A percentile compares a stretch with the other conserved stretches of the same genome.
These are phyloP conservation scores for Nicotiana tabacum DNA, from an alignment of 257 asterid species.

Conservation along the genomic window DNA sequence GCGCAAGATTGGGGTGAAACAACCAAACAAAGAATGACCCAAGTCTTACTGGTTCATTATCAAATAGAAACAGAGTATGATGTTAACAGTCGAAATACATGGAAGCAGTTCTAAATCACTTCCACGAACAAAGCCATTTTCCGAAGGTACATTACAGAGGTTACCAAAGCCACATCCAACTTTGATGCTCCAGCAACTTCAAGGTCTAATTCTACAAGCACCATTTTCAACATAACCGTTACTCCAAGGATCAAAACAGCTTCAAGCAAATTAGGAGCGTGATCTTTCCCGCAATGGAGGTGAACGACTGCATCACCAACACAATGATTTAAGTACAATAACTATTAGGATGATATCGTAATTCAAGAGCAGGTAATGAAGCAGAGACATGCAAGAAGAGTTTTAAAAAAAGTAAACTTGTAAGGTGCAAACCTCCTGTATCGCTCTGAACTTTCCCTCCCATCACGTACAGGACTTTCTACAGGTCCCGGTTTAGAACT, in stretches of 20 bases:
- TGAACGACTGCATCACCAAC: conserved; percentile 45
- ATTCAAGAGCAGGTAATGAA: background rate
- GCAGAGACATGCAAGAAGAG: background rate
- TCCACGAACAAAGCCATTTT: background rate
- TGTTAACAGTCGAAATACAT: background rate
- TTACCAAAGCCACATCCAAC: background rate
- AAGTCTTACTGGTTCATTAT: background rate
- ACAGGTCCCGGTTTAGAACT: conserved; percentile 15
- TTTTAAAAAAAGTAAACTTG: background rate
- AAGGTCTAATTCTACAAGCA: conserved; percentile 4
- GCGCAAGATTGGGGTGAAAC: background rate
- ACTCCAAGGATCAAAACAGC: background rate
- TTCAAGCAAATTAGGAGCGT: conserved; percentile 19
- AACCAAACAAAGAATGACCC: background rate
- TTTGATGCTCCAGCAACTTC: conserved; percentile 1
- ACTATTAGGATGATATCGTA: background rate
- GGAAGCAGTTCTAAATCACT: conserved; percentile 2
- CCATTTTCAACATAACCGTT: background rate
- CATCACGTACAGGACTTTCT: conserved; percentile 41
- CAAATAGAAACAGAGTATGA: background rate
- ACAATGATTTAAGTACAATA: background rate
- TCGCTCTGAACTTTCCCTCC: conserved; percentile 46
- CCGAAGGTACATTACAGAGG: background rate
- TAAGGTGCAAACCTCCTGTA: conserved; percentile 37
- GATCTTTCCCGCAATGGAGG: conserved; percentile 37